These are phyloP conservation scores for Tetracladium marchalianum DNA, from an alignment of 495 filamentous ascomycete species.

Conservation along the genomic window DNA sequence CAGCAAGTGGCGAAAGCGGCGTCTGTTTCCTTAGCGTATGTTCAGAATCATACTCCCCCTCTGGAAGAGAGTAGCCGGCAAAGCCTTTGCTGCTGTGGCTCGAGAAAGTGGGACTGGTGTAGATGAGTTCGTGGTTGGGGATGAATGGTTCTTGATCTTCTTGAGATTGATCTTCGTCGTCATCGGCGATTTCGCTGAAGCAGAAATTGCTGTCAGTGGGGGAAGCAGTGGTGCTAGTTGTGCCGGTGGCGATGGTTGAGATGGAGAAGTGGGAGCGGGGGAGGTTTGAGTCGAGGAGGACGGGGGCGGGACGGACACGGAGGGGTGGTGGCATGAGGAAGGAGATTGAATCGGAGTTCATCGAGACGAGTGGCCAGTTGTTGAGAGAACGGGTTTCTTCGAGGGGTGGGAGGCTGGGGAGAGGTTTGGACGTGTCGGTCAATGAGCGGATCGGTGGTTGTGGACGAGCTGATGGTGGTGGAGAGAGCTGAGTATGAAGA, in stretches of 20 bases:
- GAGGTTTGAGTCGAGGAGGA: constrained; percentile 12
- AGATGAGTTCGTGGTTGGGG: neutral
- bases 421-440: constrained; percentile 11
- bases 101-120: neutral
- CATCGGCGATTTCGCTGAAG: constrained; percentile 1
- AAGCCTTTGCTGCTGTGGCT: constrained; percentile 1
- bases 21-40: constrained; percentile 7
- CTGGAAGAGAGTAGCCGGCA: constrained; percentile 12
- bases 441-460: neutral
- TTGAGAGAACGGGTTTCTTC: constrained; percentile 13
- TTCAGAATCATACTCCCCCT: constrained; percentile 9
- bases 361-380: constrained; percentile 17
- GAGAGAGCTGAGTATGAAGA: constrained; percentile 33
- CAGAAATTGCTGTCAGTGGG: constrained; percentile 13
- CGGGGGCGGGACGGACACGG: constrained; percentile 1
- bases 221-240: constrained; percentile 14
- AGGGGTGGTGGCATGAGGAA: constrained; percentile 6
- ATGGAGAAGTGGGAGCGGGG: constrained; percentile 26
- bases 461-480: constrained; percentile 26
- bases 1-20: constrained; percentile 1
- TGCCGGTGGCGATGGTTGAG: constrained; percentile 24
- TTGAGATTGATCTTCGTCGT: too few relatives aligned
- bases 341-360: constrained; percentile 16
- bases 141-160: neutral
- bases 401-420: constrained; percentile 12